Base-by-base conservation (phyloP, 1,284 basidiomycete genomes). In the Cutaneotrichosporon arboriforme region DNA sequence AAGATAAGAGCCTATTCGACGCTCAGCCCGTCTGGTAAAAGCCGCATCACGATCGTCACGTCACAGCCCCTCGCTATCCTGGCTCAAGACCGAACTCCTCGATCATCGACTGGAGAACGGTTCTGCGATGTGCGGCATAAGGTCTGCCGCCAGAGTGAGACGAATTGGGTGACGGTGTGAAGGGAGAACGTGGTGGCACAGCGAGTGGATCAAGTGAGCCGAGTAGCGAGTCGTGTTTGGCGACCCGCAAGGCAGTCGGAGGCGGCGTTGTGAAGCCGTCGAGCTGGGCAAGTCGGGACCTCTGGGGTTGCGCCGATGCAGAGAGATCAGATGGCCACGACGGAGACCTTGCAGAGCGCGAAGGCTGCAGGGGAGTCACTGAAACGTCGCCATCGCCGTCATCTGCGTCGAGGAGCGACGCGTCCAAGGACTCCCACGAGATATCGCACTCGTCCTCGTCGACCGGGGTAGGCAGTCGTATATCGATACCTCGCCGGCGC, bases 71-170 rank as follows among this genome's bases (percentile, higher is more conserved):
- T n/a, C 8, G 14, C 18, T 31, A 54, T 13, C 8, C 38, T 4
- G 53, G 55, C 14, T 53, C 51, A 1, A 69, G 49, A 0, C 67
- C 67, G 51, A 69, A 69, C 49, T 67, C 67, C 33, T 69, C 67
- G 40, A 67, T 39, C 57, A 67, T 63, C 3, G 52, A 37, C 48
- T 67, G 58, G 14, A 69, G 46, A 13, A 69, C 64, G 1, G 67
- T 69, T 21, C 53, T 60, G 8, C 51, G 26, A 31, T 31, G 26
- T 5, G 10, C 26, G 10, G 26, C 26, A 10, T 31, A 31, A 21
- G 8, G n/a, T 38, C 13, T 26, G 41, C 41, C 23, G 21, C 10
- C 40, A 2, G 38, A 21, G 10, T 18, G 26, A 23, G n/a, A 13
- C 8, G 40, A 13, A 14, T 15, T 17, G 4, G 41, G 9, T 18